These are phyloP conservation scores for maize (Zea mays) DNA, from an alignment of 176 grass and related monocot species.

Conservation along the genomic window DNA sequence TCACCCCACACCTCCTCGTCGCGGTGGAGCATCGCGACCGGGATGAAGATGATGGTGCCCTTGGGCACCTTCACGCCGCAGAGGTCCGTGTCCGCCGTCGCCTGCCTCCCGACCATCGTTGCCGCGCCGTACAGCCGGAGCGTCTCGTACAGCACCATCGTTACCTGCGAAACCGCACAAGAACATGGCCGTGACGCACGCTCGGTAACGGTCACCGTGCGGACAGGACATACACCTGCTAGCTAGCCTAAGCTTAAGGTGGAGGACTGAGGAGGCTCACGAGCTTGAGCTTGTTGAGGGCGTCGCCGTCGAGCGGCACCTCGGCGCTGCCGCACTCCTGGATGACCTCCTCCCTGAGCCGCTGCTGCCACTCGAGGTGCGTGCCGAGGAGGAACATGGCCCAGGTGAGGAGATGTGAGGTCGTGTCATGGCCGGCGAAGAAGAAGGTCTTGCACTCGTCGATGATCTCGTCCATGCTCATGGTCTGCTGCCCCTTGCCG, in stretches of 20 bases:
- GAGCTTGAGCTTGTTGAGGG: conserved; percentile 57
- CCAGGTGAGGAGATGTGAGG: conserved; percentile 54
- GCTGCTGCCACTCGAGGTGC: conserved; percentile 50
- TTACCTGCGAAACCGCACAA: background rate
- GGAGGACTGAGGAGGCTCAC: conserved; percentile 13
- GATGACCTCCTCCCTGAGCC: conserved; percentile 48
- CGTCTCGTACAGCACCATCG: too few species aligned
- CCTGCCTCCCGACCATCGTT: background rate
- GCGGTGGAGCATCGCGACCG: conserved; percentile 45
- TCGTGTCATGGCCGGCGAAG: conserved; percentile 60
- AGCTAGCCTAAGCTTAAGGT: background rate
- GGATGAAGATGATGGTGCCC: conserved; percentile 27
- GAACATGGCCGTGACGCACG: background rate
- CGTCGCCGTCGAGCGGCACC: conserved; percentile 28
- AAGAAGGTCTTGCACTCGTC: conserved; percentile 72
- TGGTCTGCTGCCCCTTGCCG: background rate
- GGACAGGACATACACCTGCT: too few species aligned
- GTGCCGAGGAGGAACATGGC: conserved; percentile 53
- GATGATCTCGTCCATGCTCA: conserved; percentile 59
- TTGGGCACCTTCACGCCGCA: conserved; percentile 37
- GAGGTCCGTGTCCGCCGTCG: conserved; percentile 33
- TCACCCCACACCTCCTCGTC: conserved; percentile 51
- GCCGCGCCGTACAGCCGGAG: conserved; percentile 51
- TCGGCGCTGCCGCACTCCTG: too few species aligned
- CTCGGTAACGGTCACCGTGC: too few species aligned